Base-by-base conservation (phyloP, 2,329 filamentous ascomycete species). In the Verticillium nonalfalfae region DNA sequence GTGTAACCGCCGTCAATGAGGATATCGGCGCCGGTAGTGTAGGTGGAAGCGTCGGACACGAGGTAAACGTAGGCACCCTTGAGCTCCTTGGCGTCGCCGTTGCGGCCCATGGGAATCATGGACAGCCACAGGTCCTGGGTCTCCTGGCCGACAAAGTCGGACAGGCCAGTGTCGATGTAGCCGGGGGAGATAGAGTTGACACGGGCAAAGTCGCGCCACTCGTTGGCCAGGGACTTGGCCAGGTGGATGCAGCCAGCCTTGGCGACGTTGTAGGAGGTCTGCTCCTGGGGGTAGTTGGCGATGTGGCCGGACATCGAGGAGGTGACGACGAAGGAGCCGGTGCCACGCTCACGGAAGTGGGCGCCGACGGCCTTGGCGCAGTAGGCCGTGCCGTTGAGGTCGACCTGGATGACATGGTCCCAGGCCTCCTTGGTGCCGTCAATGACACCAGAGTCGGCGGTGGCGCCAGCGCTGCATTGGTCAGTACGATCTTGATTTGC, bases 61-160 rank as follows among this genome's bases (percentile, higher is more conserved):
- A 94, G 81, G 75, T 91, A 93, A 59, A 93, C 79, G 72, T 89
- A 94, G n/a, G 88, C 88, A 7, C 87, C 89, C 78, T 91, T 91
- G 66, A 92, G 78, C 78, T 93, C 90, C 68, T 87, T 84, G 1
- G 85, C 78, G 59, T 85, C 76, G 4, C 88, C 89, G 69, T 90
- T 85, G 67, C 90, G 79, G 45, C 82, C 87, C 83, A 92, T 86
- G 56, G 89, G 89, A 59, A 90, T 91, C 82, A 91, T 91, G 70
- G 84, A 82, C 70, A 83, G 82, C 89, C 90, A 92, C 64, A 90
- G 81, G 60, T 85, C 80, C 78, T 91, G 89, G 13, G 85, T 90
- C 71, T 90, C 84, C 31, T 79, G 65, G 7, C 85, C 80, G n/a
- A 88, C 79, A 64, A 90, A 90, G 69, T 83, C 80, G 35, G 85